Percentiles rank a stretch among this genome's conserved stretches.
phyloP scores from a whole-genome alignment of 306 rosid species.

The Hippophae gyantsensis region DNA sequence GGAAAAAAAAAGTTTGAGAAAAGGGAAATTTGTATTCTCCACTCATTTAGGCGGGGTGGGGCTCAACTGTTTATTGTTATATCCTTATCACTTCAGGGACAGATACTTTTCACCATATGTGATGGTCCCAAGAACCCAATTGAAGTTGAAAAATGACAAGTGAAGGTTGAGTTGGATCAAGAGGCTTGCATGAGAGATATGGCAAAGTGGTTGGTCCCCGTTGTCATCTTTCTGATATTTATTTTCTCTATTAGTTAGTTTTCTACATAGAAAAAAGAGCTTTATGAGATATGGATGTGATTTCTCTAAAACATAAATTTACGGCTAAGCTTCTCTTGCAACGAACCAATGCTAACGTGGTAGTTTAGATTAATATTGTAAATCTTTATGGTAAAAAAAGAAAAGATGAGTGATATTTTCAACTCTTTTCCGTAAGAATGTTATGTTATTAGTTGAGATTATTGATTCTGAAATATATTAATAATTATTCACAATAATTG shows the following conservation, averaged over 20 bases:
- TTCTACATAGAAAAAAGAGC: not conserved
- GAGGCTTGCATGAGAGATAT: constrained; percentile 16
- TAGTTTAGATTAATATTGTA: no score
- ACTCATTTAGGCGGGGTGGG: constrained; percentile 27
- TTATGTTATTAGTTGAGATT: no score
- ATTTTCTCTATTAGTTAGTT: constrained; percentile 2
- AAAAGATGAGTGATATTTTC: no score
- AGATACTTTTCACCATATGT: constrained; percentile 24
- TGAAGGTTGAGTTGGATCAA: constrained; percentile 23
- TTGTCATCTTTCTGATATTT: not conserved
- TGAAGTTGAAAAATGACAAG: constrained; percentile 24
- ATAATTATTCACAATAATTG: no score
- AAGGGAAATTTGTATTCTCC: constrained; percentile 4
- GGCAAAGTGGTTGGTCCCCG: constrained; percentile 29
- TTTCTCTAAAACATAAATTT: no score
- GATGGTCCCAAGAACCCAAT: constrained; percentile 31
- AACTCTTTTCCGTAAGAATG: no score
- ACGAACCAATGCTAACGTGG: no score
- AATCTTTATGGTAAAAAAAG: no score
- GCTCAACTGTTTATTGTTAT: constrained; percentile 9
- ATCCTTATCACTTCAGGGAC: constrained; percentile 27
- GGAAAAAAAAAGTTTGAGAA: not conserved
- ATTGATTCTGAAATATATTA: no score
- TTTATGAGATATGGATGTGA: not conserved
- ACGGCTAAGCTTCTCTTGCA: no score